Conservation (phyloP, 495 filamentous ascomycete genomes). For the Penicillium silybi region DNA sequence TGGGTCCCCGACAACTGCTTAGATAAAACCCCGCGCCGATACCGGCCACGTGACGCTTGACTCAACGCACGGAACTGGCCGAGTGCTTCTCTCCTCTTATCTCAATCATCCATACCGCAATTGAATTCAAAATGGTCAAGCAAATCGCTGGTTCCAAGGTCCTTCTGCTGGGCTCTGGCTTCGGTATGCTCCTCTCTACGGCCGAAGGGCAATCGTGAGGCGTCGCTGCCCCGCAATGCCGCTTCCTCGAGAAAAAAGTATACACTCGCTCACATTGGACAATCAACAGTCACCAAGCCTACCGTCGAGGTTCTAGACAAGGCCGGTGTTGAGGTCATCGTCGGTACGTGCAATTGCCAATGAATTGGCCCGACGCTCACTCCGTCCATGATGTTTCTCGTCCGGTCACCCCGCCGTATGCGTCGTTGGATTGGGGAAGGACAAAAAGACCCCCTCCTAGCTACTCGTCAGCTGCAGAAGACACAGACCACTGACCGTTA, state of each 20-base stretch:
- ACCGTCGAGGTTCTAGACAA: constrained; percentile 75
- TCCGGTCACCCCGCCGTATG: constrained; percentile 7
- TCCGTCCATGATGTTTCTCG: neutral
- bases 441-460: neutral
- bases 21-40: constrained; percentile 23
- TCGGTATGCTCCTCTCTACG: constrained; percentile 41
- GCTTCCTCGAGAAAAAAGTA: constrained; percentile 5
- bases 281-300: constrained; percentile 59
- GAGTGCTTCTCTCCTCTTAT: constrained; percentile 6
- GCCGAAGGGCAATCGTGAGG: neutral
- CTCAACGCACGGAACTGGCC: constrained; percentile 11
- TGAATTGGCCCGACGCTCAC: neutral
- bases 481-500: constrained; percentile 4
- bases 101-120: constrained; percentile 13
- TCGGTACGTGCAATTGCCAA: constrained; percentile 56
- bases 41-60: constrained; percentile 27
- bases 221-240: constrained; percentile 28
- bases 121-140: constrained; percentile 30
- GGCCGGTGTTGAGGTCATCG: constrained; percentile 71
- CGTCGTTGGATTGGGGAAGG: neutral
- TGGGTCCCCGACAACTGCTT: constrained; percentile 4
- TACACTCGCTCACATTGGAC: constrained; percentile 9
- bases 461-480: neutral
- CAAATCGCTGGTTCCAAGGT: constrained; percentile 51
- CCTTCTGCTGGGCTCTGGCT: constrained; percentile 73